These are phyloP conservation scores for Penicillium sp. DNA, from an alignment of 2,329 filamentous ascomycete genomes.

Conservation along the genomic window DNA sequence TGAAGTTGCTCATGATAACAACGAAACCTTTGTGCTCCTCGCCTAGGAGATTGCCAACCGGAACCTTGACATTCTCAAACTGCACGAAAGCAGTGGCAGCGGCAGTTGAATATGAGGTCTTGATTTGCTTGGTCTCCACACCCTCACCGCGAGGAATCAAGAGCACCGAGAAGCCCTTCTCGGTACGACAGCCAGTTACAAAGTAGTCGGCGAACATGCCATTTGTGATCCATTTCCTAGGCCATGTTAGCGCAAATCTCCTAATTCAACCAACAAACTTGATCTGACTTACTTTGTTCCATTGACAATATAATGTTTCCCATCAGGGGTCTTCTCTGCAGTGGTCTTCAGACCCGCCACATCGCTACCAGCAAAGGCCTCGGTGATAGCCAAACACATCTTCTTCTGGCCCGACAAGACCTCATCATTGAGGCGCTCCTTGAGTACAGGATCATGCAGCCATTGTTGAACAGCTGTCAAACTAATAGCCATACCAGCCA, in stretches of 20 bases:
- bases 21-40: slow-evolving; percentile 82
- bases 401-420: slow-evolving; percentile 80
- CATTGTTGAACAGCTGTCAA: slow-evolving; percentile 78
- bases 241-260: slow-evolving; percentile 27
- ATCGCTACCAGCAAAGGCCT: slow-evolving; percentile 82
- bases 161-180: slow-evolving; percentile 74
- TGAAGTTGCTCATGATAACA: slow-evolving; percentile 84
- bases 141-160: slow-evolving; percentile 72
- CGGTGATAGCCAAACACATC: slow-evolving; percentile 82
- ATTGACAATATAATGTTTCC: slow-evolving; percentile 64
- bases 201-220: slow-evolving; percentile 81
- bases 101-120: slow-evolving; percentile 69
- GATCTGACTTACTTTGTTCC: slow-evolving; percentile 35
- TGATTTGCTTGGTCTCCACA: slow-evolving; percentile 62
- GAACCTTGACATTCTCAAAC: slow-evolving; percentile 84
- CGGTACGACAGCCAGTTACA: slow-evolving; percentile 74
- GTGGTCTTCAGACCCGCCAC: slow-evolving; percentile 78
- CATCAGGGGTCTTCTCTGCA: slow-evolving; percentile 71
- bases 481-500: slow-evolving; percentile 82
- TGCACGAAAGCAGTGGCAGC: slow-evolving; percentile 78
- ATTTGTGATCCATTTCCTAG: slow-evolving; percentile 86
- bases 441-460: slow-evolving; percentile 65
- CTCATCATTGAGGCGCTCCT: slow-evolving; percentile 66
- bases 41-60: slow-evolving; percentile 72
- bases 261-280: background rate